These are phyloP conservation scores for Populus hybrid DNA, from an alignment of 441 rosid genomes.

Conservation along the genomic window DNA sequence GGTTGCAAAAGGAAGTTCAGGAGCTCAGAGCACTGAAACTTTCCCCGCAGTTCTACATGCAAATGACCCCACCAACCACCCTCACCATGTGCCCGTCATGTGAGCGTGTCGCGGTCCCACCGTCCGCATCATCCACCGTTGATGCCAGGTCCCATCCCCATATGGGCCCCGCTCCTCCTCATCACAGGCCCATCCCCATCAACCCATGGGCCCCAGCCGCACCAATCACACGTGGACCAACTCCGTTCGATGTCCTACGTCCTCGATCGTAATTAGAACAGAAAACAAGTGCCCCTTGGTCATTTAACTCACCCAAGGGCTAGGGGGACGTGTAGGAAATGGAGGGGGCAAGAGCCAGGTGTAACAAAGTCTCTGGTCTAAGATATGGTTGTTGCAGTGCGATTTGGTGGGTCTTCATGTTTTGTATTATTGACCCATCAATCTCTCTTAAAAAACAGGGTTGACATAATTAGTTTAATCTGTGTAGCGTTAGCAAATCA, in stretches of 20 bases:
- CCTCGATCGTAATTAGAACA: constrained; percentile 33
- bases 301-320: not conserved
- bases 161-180: not conserved
- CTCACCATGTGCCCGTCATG: constrained; percentile 98
- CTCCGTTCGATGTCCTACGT: constrained; percentile 43
- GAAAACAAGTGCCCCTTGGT: constrained; percentile 16
- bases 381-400: constrained; percentile 39
- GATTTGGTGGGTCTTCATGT: constrained; percentile 25
- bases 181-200: constrained; percentile 47
- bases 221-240: constrained; percentile 23
- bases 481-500: too few relatives aligned
- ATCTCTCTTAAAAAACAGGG: too few relatives aligned
- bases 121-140: constrained; percentile 25
- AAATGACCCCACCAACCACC: constrained; percentile 94
- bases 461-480: constrained; percentile 22
- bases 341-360: not conserved
- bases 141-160: constrained; percentile 22
- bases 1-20: constrained; percentile 85
- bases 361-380: constrained; percentile 19
- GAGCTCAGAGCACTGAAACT: constrained; percentile 88
- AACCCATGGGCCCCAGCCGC: constrained; percentile 49
- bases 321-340: constrained; percentile 9
- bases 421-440: too few relatives aligned
- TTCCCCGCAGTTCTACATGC: constrained; percentile 95
- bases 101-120: constrained; percentile 79